Evolutionary conservation across 805 yeast species (phyloP), one percentile per base, ranked within the genome.

Genomic region (Scheffersomyces ergatensis): DNA sequence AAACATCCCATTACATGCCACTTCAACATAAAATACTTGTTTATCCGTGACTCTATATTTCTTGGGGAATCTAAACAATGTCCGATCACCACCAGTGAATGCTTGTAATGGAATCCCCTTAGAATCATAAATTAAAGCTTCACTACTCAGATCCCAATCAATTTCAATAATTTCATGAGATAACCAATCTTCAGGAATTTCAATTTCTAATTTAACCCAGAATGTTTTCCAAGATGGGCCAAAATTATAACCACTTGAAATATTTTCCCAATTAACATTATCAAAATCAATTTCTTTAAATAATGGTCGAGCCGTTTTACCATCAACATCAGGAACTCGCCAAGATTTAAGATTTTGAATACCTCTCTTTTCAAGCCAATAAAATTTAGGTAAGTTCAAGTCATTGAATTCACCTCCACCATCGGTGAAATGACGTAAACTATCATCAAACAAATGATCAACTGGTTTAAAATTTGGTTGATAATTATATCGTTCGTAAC

Each of bases 201-300:
- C 66, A 43, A 87, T 63, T 12, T 72, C 63, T 16, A 92, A 65
- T 50, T 80, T 77, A 63, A 93, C 89, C 99, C 99, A 92, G 48
- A 89, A 95, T 1, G 98, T 85, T 43, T 92, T 83, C 99, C 99
- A 92, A 12, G 95, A 85, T 3, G 99, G 99, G 0, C 98, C 97
- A 59, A 86, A 89, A 7, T 72, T 65, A 50, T 86, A 83, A 17
- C 93, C 95, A 48, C 80, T 81, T 12, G 63, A 59, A n/a, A 87
- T 83, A 18, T 70, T 65, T 49, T 72, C 65, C 72, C 80, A 80
- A 17, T 74, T 68, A 25, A 72, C 56, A 3, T 55, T 54, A 17
- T 60, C 67, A 49, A 79, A 70, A 46, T 87, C 77, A 34, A 70
- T 63, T 40, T 78, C 81, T 38, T 70, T 62, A 61, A 83, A 85